These are phyloP conservation scores for Lipomyces mesembrius DNA, from an alignment of 805 yeast species.

Conservation along the genomic window DNA sequence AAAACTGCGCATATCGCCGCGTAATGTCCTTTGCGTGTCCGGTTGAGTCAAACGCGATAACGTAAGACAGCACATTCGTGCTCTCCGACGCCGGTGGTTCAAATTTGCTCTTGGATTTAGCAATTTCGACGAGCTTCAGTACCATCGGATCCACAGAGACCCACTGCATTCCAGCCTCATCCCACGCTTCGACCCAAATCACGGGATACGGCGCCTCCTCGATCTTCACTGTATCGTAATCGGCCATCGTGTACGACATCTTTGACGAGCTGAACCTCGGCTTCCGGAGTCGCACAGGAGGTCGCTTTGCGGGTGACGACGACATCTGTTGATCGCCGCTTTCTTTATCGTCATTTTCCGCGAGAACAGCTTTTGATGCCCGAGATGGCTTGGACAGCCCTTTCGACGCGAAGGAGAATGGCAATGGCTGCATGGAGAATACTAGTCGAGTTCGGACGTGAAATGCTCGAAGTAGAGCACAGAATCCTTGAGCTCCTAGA, in stretches of 20 bases:
- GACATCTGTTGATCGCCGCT: constrained; percentile 12
- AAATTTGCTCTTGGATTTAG: constrained; percentile 59
- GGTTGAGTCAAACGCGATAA: constrained; percentile 70
- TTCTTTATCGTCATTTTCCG: background rate
- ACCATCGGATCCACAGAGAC: constrained; percentile 84
- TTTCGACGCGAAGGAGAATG: constrained; percentile 55
- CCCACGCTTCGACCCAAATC: constrained; percentile 96
- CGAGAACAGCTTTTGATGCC: constrained; percentile 15
- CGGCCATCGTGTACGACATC: constrained; percentile 31
- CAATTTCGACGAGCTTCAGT: constrained; percentile 63
- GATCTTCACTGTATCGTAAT: constrained; percentile 21
- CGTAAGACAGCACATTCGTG: constrained; percentile 69
- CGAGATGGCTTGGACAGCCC: constrained; percentile 12
- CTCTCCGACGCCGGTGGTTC: constrained; percentile 73
- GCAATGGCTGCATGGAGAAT: constrained; percentile 89
- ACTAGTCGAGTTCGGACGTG: constrained; percentile 75
- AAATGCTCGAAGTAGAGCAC: constrained; percentile 69
- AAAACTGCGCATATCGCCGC: constrained; percentile 72
- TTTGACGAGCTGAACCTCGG: constrained; percentile 25
- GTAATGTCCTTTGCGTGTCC: constrained; percentile 82
- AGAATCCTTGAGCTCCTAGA: constrained; percentile 84
- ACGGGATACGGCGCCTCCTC: constrained; percentile 58
- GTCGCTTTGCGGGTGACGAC: constrained; percentile 4
- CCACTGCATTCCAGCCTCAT: constrained; percentile 71
- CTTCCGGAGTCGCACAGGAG: constrained; percentile 33